A percentile compares a stretch with the other conserved stretches of the same genome.
Conservation (phyloP, 2,329 filamentous ascomycete genomes). For the Phyllosticta citriasiana region DNA sequence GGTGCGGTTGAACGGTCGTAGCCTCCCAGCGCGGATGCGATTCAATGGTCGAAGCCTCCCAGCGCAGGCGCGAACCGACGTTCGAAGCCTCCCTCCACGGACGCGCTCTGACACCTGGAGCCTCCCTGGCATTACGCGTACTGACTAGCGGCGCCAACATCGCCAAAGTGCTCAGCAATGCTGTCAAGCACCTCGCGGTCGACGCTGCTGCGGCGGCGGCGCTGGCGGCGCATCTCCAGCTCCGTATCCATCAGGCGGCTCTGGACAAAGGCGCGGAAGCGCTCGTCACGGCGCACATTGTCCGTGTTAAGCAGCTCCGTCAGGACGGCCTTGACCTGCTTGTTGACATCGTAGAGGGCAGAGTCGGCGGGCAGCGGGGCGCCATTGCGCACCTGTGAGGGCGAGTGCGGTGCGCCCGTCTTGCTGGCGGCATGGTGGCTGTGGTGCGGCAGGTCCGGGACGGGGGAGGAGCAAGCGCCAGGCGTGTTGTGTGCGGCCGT, state of each 20-base stretch:
- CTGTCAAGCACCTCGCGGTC: constrained; percentile 26
- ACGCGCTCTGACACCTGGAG: too few species aligned
- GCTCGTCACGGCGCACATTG: constrained; percentile 36
- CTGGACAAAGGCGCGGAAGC: constrained; percentile 41
- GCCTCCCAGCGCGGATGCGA: not conserved
- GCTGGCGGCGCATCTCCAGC: constrained; percentile 36
- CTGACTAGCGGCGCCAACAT: not conserved
- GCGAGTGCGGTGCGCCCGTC: not conserved
- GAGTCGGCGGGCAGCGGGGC: constrained; percentile 15
- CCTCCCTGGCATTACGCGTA: not conserved
- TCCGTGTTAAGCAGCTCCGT: constrained; percentile 46
- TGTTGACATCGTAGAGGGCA: constrained; percentile 40
- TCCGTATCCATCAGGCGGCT: constrained; percentile 44
- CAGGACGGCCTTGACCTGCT: constrained; percentile 44
- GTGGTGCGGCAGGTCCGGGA: constrained; percentile 1
- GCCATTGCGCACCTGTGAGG: constrained; percentile 15
- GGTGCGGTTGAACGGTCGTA: not conserved
- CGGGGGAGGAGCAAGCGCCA: constrained; percentile 2
- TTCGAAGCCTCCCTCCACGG: too few species aligned
- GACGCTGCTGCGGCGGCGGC: constrained; percentile 27
- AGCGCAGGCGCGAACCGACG: not conserved
- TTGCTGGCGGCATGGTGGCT: constrained; percentile 11
- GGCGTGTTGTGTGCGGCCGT: not conserved
- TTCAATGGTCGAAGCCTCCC: not conserved
- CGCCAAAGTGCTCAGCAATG: constrained; percentile 24